Percentiles rank a stretch among this genome's conserved stretches.
These are phyloP conservation scores for Zymoseptoria pseudotritici DNA, from an alignment of 2,329 filamentous ascomycete species.

Conservation along the genomic window DNA sequence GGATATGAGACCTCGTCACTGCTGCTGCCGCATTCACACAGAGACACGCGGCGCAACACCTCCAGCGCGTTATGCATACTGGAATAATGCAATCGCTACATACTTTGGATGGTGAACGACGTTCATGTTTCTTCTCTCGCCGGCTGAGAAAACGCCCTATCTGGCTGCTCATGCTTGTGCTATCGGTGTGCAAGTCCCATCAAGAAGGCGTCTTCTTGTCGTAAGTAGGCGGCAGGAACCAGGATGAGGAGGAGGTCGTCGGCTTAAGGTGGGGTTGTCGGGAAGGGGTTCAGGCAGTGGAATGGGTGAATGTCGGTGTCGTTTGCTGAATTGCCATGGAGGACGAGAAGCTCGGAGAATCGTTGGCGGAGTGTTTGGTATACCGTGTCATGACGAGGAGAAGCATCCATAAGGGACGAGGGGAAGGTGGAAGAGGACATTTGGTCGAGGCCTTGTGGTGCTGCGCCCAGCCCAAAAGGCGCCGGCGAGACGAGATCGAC, in stretches of 20 bases:
- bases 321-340: background rate
- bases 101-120: constrained; percentile 17
- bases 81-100: background rate
- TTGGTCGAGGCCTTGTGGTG: background rate
- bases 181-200: background rate
- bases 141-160: constrained; percentile 62
- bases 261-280: background rate
- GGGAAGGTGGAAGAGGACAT: background rate
- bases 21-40: background rate
- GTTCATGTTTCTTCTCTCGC: constrained; percentile 49
- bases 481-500: background rate
- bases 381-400: background rate
- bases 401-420: background rate
- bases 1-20: background rate
- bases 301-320: background rate
- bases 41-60: background rate
- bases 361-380: background rate
- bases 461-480: background rate
- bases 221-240: background rate
- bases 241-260: background rate
- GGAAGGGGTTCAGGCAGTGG: background rate
- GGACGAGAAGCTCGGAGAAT: background rate
- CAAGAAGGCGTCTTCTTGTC: background rate
- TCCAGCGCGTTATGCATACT: background rate
- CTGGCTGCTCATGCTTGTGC: constrained; percentile 36